Evolutionary conservation across 352 stramenopile species (phyloP).

Genomic region (Globisporangium middletonii): DNA sequence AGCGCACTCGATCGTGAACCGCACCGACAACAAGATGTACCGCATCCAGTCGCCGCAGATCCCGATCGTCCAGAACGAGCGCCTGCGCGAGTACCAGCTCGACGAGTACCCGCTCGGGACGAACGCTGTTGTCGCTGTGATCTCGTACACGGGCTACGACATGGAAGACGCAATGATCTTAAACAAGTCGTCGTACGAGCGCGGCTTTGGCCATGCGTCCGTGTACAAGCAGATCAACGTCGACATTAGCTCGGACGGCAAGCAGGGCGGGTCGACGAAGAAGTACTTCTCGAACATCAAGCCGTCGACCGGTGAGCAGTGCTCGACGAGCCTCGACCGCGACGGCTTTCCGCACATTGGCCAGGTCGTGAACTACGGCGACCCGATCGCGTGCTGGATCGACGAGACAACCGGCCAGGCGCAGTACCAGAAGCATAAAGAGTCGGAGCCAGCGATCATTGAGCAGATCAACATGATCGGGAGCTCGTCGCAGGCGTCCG

Average conservation of each 20-base stretch:
- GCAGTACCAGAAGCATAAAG: constrained; percentile 96
- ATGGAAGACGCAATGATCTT: constrained; percentile 99
- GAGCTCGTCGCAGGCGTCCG: constrained; percentile 51
- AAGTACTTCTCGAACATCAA: constrained; percentile 93
- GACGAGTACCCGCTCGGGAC: constrained; percentile 98
- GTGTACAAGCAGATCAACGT: constrained; percentile 99
- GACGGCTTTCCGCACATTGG: constrained; percentile 97
- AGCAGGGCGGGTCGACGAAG: constrained; percentile 70
- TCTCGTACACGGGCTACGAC: constrained; percentile 98
- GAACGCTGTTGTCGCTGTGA: constrained; percentile 99
- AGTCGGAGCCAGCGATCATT: constrained; percentile 96
- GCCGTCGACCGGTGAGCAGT: constrained; percentile 52
- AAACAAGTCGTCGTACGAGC: constrained; percentile 98
- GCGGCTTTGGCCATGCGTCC: constrained; percentile 96
- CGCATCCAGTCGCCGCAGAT: constrained; percentile 97
- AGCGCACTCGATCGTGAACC: constrained; percentile 94
- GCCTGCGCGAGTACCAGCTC: constrained; percentile 95
- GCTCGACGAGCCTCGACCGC: constrained; percentile 84
- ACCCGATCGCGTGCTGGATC: constrained; percentile 95
- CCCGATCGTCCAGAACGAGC: constrained; percentile 97
- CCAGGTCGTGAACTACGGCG: constrained; percentile 91
- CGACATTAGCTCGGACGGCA: constrained; percentile 72
- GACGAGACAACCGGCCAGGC: constrained; percentile 92
- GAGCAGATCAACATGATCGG: constrained; percentile 92
- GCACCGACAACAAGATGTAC: constrained; percentile 99